These are phyloP conservation scores for Helicostylum pulchrum DNA, from an alignment of 192 early-diverging fungal genomes.

Conservation along the genomic window DNA sequence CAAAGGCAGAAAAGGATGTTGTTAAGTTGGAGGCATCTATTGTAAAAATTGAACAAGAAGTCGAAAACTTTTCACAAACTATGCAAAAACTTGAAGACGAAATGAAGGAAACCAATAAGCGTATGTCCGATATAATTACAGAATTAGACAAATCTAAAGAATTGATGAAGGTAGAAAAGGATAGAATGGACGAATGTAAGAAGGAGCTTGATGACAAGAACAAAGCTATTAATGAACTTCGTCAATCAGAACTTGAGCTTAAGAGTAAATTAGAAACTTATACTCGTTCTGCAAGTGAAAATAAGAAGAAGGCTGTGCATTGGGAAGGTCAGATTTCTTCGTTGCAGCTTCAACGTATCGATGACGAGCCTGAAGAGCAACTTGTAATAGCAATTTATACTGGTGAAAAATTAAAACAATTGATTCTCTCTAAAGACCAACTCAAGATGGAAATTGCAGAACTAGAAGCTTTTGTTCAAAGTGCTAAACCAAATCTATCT, in stretches of 20 bases:
- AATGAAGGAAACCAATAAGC: constrained; percentile 13
- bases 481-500: constrained; percentile 77
- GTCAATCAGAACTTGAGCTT: constrained; percentile 59
- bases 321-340: constrained; percentile 44
- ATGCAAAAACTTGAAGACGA: constrained; percentile 39
- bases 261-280: constrained; percentile 66
- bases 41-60: constrained; percentile 60
- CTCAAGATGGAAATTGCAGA: constrained; percentile 70
- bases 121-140: constrained; percentile 26
- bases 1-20: constrained; percentile 73
- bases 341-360: constrained; percentile 55
- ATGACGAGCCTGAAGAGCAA: constrained; percentile 40
- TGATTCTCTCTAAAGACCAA: constrained; percentile 52
- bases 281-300: constrained; percentile 55
- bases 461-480: constrained; percentile 50
- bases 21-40: constrained; percentile 65
- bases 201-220: constrained; percentile 64
- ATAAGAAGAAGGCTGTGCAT: constrained; percentile 55
- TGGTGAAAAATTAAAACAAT: constrained; percentile 58
- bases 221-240: constrained; percentile 61
- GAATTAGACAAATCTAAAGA: constrained; percentile 13
- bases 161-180: constrained; percentile 63
- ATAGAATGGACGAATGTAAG: constrained; percentile 63
- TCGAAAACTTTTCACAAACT: constrained; percentile 50
- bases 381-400: constrained; percentile 53